A percentile compares a stretch with the other conserved stretches of the same genome.
Conservation (phyloP, 495 filamentous ascomycete genomes). For the Aspergillus conjunctus region DNA sequence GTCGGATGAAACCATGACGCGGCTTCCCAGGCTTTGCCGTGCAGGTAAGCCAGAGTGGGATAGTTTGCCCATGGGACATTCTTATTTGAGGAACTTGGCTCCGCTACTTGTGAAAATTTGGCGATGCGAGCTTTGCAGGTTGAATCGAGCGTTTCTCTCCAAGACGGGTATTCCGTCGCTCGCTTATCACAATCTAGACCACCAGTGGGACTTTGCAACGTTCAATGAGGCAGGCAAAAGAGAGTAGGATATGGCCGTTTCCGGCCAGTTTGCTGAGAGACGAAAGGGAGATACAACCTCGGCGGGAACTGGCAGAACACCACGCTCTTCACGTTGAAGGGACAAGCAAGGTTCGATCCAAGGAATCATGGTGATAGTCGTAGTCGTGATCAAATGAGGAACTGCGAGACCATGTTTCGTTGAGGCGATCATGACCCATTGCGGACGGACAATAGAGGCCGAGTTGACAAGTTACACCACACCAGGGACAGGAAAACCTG, state of each 20-base stretch:
- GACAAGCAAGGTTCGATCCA: not conserved
- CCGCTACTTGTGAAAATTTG: too few species aligned
- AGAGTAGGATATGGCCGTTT: slow-evolving; percentile 7
- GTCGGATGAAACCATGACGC: slow-evolving; percentile 17
- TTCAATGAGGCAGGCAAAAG: slow-evolving; percentile 2
- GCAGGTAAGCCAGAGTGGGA: not conserved
- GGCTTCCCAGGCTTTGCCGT: slow-evolving; percentile 10
- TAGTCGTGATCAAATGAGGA: not conserved
- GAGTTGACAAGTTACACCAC: slow-evolving; percentile 12
- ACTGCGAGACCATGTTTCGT: slow-evolving; percentile 11
- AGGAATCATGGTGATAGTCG: not conserved
- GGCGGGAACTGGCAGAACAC: too few species aligned
- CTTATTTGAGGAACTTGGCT: too few species aligned
- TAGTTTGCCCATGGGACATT: too few species aligned
- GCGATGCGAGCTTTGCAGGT: too few species aligned
- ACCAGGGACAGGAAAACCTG: not conserved
- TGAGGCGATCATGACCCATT: slow-evolving; percentile 20
- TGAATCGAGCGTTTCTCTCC: too few species aligned
- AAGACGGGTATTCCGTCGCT: not conserved
- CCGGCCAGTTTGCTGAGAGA: slow-evolving; percentile 11
- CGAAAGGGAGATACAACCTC: not conserved
- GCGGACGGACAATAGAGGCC: slow-evolving; percentile 10
- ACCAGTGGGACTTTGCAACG: slow-evolving; percentile 11
- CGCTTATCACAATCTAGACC: not conserved
- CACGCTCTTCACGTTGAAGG: too few species aligned